Evolutionary conservation across 108 stramenopile species (phyloP).

Genomic region (Parmales sp.): DNA sequence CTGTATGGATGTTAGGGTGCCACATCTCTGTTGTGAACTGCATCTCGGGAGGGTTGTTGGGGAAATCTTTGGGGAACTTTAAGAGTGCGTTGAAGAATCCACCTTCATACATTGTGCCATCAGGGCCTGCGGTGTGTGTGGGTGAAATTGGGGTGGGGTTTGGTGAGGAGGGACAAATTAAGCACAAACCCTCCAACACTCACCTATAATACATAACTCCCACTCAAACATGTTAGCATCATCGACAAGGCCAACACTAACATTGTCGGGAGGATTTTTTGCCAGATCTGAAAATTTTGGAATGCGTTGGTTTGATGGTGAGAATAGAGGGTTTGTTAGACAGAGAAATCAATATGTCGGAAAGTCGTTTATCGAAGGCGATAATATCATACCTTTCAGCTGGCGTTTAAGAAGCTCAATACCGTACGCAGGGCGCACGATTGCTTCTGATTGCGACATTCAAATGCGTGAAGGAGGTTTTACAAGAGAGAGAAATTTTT

Average conservation of each 20-base stretch:
- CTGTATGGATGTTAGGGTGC: constrained; percentile 92
- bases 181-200: neutral
- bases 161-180: neutral
- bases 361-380: neutral
- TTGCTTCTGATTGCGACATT: neutral
- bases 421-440: constrained; percentile 50
- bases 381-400: constrained; percentile 43
- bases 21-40: constrained; percentile 92
- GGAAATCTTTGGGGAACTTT: constrained; percentile 90
- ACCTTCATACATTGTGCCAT: constrained; percentile 81
- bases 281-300: constrained; percentile 44
- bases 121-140: constrained; percentile 25
- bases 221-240: constrained; percentile 82
- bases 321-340: neutral
- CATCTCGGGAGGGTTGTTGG: constrained; percentile 88
- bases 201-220: constrained; percentile 91
- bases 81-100: constrained; percentile 93
- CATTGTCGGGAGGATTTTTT: constrained; percentile 78
- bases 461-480: no score
- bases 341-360: neutral
- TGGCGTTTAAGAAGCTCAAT: constrained; percentile 68
- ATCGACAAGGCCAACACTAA: constrained; percentile 71
- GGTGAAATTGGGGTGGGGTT: neutral
- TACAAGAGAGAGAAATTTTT: no score
- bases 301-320: neutral